A percentile compares a stretch with the other conserved stretches of the same genome.
Evolutionary conservation across 805 yeast species (phyloP).

Genomic region (Barnettozyma botsteinii): DNA sequence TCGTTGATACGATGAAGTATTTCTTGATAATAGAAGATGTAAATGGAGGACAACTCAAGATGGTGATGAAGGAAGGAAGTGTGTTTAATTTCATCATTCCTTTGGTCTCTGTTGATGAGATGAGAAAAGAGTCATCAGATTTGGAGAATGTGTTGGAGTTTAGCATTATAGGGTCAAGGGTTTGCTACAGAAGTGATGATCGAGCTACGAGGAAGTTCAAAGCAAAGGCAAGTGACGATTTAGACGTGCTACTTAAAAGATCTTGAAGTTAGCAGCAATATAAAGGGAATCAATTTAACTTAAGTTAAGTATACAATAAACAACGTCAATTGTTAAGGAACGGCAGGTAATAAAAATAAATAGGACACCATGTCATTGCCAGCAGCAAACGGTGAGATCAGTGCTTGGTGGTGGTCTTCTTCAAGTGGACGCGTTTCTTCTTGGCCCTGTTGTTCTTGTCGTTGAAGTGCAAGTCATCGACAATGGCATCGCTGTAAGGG

Average conservation of each 20-base stretch:
- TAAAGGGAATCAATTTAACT: no score
- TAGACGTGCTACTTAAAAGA: constrained; percentile 24
- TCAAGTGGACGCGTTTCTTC: constrained; percentile 17
- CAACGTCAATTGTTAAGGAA: no score
- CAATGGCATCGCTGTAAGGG: constrained; percentile 12
- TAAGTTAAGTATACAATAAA: no score
- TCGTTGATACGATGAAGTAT: constrained; percentile 77
- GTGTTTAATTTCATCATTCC: constrained; percentile 51
- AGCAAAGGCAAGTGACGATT: constrained; percentile 64
- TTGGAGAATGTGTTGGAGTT: constrained; percentile 45
- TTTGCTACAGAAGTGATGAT: constrained; percentile 70
- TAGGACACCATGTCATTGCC: no score
- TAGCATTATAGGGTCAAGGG: constrained; percentile 72
- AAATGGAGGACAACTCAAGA: constrained; percentile 31
- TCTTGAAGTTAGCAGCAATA: no score
- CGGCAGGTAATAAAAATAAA: no score
- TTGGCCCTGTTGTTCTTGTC: constrained; percentile 20
- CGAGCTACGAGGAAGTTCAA: constrained; percentile 83
- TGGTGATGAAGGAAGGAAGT: constrained; percentile 63
- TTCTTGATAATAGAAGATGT: constrained; percentile 51
- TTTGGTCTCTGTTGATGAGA: constrained; percentile 12
- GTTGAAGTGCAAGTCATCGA: constrained; percentile 13
- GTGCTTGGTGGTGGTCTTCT: no score
- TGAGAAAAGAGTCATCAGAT: constrained; percentile 19
- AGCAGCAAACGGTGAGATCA: no score